A percentile compares a stretch with the other conserved stretches of the same genome.
phyloP scores from a whole-genome alignment of 2,329 filamentous ascomycete genomes.

The Botrytis galanthina region DNA sequence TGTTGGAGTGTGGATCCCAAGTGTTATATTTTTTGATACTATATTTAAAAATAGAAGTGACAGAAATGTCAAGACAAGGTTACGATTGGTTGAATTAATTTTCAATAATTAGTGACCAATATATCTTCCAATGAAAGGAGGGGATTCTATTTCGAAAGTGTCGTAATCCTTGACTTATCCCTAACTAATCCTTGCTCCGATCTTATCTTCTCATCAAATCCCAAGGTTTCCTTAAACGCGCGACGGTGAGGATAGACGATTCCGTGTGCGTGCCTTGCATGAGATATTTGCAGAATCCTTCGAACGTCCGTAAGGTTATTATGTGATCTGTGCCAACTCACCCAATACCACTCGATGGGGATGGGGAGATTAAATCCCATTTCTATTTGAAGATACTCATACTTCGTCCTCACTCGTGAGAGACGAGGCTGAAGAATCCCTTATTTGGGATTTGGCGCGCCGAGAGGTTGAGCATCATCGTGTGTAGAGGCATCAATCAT shows the following conservation, averaged over 20 bases:
- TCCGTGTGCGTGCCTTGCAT: conserved; percentile 3
- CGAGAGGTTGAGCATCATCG: not conserved
- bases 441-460: not conserved
- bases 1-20: conserved; percentile 17
- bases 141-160: not conserved
- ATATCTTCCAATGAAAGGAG: not conserved
- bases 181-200: not conserved
- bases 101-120: conserved; percentile 16
- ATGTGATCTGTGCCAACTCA: conserved; percentile 1
- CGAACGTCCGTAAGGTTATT: not conserved
- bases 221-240: not conserved
- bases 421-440: not conserved
- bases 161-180: not conserved
- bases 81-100: not conserved
- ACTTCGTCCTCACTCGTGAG: not conserved
- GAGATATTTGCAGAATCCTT: conserved; percentile 9
- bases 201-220: not conserved
- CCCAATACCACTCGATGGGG: not conserved
- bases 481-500: not conserved
- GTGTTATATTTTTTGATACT: not conserved
- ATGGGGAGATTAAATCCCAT: not conserved
- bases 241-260: conserved; percentile 10
- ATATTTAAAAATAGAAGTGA: conserved; percentile 16
- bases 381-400: conserved; percentile 17
- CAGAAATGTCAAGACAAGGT: not conserved